phyloP scores from a whole-genome alignment of 345 rosid species.

The Dovyalis caffra region DNA sequence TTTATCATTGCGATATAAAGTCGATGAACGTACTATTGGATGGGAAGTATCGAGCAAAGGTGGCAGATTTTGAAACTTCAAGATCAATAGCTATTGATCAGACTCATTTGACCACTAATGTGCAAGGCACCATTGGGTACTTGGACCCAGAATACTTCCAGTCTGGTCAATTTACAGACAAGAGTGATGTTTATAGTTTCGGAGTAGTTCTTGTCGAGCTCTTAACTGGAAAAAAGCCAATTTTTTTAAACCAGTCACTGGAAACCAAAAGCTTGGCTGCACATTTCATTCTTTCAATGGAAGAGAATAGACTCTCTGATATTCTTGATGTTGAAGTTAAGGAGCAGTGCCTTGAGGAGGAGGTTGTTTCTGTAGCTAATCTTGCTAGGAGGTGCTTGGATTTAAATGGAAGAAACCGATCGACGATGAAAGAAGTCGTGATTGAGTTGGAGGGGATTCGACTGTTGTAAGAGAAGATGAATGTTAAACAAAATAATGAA shows the following conservation, averaged over 20 bases:
- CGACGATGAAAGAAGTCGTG: too few relatives aligned
- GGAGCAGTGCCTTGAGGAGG: too few relatives aligned
- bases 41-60: constrained; percentile 17
- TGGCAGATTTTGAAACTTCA: constrained; percentile 26
- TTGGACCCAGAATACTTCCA: constrained; percentile 22
- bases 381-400: too few relatives aligned
- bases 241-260: constrained; percentile 3
- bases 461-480: too few relatives aligned
- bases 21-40: too few relatives aligned
- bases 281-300: constrained; percentile 5
- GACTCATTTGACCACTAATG: constrained; percentile 23
- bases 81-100: constrained; percentile 14
- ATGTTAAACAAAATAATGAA: too few relatives aligned
- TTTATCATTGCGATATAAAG: too few relatives aligned
- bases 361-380: too few relatives aligned
- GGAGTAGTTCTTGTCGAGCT: constrained; percentile 25
- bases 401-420: too few relatives aligned
- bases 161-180: constrained; percentile 11
- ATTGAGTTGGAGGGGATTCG: too few relatives aligned
- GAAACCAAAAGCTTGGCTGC: constrained; percentile 13
- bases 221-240: constrained; percentile 17
- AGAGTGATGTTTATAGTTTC: constrained; percentile 26
- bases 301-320: background rate
- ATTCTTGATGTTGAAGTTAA: constrained; percentile 14
- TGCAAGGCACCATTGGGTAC: constrained; percentile 35